Evolutionary conservation across 2,329 filamentous ascomycete species (phyloP).

Genomic region (Pestalotiopsis fici): DNA sequence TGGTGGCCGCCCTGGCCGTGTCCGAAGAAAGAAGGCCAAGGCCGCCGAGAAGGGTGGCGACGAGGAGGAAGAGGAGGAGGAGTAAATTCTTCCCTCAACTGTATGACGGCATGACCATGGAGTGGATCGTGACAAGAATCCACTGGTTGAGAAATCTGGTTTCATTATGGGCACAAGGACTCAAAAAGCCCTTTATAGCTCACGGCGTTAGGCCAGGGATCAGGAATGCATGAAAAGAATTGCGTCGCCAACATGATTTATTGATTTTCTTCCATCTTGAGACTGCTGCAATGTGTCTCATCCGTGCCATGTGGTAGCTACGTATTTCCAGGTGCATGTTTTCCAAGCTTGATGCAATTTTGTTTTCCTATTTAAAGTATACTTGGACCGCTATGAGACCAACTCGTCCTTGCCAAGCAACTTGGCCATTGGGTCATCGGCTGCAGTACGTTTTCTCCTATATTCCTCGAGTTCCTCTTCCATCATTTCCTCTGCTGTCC

Average conservation of each 20-base stretch:
- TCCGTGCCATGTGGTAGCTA: background rate
- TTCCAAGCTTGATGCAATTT: background rate
- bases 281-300: background rate
- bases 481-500: slow-evolving; percentile 77
- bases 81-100: slow-evolving; percentile 43
- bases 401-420: slow-evolving; percentile 75
- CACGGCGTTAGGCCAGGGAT: slow-evolving; percentile 53
- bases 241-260: slow-evolving; percentile 22
- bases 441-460: slow-evolving; percentile 70
- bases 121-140: slow-evolving; percentile 20
- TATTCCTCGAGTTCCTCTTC: slow-evolving; percentile 89
- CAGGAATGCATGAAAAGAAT: slow-evolving; percentile 35
- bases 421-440: slow-evolving; percentile 85
- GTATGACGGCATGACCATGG: slow-evolving; percentile 21
- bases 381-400: slow-evolving; percentile 26
- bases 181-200: slow-evolving; percentile 46
- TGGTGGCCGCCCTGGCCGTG: slow-evolving; percentile 94
- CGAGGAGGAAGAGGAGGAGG: slow-evolving; percentile 82
- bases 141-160: slow-evolving; percentile 32
- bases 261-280: background rate
- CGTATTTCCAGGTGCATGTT: background rate
- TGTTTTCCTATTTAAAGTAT: background rate
- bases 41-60: slow-evolving; percentile 84
- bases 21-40: slow-evolving; percentile 99
- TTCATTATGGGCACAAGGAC: slow-evolving; percentile 35